Base-by-base conservation (phyloP, 139 green algal genomes). In the Chlorella ohadii region DNA sequence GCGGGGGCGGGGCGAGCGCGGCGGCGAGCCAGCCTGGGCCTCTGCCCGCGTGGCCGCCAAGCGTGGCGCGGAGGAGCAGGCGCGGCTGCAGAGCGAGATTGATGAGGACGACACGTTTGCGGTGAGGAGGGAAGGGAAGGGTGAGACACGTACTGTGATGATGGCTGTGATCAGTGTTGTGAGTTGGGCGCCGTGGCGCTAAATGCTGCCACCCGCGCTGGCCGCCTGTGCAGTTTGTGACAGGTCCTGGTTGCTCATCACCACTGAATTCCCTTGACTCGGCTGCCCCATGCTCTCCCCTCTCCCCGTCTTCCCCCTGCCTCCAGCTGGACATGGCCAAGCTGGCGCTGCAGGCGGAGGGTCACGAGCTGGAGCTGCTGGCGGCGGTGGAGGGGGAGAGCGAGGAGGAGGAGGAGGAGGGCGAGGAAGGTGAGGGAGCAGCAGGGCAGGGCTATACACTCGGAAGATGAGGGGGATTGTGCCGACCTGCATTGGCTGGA, bases 101-200 rank as follows among this genome's bases (percentile, higher is more conserved):
- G 90, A 94, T 28, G 89, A 91, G 79, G 91, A 89, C 31, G 92
- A 86, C 27, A 59, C 77, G 25, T 88, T 87, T 83, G 82, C 86
- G 73, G 75, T 89, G 67, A 31, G 77, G 4, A 3, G 16, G 68
- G 23, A 38, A 22, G 27, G 68, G 27, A 51, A 9, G 44, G 44
- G 44, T 16, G 44, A 51, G 44, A 9, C n/a, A n/a, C n/a, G n/a
- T n/a, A n/a, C n/a, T n/a, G n/a, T n/a, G n/a, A n/a, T n/a, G n/a
- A n/a, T n/a, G n/a, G n/a, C n/a, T n/a, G n/a, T n/a, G n/a, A n/a
- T n/a, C n/a, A n/a, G n/a, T n/a, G n/a, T n/a, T n/a, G n/a, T n/a
- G n/a, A n/a, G n/a, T n/a, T n/a, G n/a, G n/a, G n/a, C n/a, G n/a
- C n/a, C n/a, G n/a, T n/a, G n/a, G n/a, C n/a, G n/a, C n/a, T n/a